phyloP scores from a whole-genome alignment of 2,329 filamentous ascomycete species.

The Hypomyces perniciosus region DNA sequence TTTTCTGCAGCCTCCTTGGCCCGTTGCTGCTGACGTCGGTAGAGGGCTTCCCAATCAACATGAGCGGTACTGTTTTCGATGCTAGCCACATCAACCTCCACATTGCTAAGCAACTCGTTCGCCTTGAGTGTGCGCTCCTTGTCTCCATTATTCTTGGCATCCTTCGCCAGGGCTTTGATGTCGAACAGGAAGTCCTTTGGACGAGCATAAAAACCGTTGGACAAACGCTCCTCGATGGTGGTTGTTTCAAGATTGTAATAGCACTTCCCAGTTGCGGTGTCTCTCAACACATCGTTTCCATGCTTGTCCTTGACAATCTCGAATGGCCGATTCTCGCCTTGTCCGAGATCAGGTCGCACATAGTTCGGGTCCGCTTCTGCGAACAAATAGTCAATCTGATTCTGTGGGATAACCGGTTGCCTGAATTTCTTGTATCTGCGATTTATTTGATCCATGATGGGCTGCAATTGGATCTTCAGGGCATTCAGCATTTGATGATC shows the following conservation, averaged over 20 bases:
- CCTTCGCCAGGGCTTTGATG: constrained; percentile 76
- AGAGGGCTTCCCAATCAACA: constrained; percentile 76
- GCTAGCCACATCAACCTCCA: constrained; percentile 82
- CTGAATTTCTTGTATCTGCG: constrained; percentile 84
- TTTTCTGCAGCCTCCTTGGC: constrained; percentile 54
- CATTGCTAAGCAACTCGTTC: constrained; percentile 86
- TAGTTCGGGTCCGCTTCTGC: constrained; percentile 73
- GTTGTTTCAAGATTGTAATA: constrained; percentile 93
- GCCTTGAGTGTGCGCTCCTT: constrained; percentile 77
- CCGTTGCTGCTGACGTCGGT: constrained; percentile 64
- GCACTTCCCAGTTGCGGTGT: constrained; percentile 72
- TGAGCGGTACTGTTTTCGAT: constrained; percentile 64
- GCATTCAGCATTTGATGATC: constrained; percentile 81
- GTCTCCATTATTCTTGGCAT: constrained; percentile 77
- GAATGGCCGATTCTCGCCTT: constrained; percentile 61
- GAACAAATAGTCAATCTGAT: constrained; percentile 72
- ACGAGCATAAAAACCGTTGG: constrained; percentile 91
- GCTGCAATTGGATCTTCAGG: constrained; percentile 83
- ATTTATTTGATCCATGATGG: constrained; percentile 96
- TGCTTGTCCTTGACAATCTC: constrained; percentile 75
- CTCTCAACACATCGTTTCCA: constrained; percentile 68
- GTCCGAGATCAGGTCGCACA: constrained; percentile 51
- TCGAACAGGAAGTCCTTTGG: constrained; percentile 86
- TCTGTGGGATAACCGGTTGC: constrained; percentile 68
- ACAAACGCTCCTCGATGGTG: constrained; percentile 91